Evolutionary conservation across 495 filamentous ascomycete species (phyloP).

Genomic region (Penicillium samsonianum): DNA sequence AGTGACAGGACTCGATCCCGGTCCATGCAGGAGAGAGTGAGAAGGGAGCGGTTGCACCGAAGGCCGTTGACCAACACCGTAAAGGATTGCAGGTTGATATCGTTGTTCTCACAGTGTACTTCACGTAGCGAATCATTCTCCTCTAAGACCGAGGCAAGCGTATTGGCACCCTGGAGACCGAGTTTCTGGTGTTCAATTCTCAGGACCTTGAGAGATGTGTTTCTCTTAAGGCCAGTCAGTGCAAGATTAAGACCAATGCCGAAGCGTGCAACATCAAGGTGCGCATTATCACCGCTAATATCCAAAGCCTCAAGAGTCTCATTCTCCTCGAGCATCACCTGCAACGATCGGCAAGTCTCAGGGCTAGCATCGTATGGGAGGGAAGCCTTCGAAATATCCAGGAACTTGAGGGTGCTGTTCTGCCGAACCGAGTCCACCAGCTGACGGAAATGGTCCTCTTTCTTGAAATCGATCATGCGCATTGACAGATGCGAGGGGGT

Average conservation of each 20-base stretch:
- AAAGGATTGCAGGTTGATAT: conserved; percentile 75
- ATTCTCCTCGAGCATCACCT: conserved; percentile 77
- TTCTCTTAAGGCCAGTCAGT: conserved; percentile 72
- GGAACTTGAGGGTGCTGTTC: conserved; percentile 70
- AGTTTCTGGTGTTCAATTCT: conserved; percentile 68
- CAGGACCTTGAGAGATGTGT: conserved; percentile 72
- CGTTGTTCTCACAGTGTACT: conserved; percentile 76
- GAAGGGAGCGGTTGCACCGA: conserved; percentile 63
- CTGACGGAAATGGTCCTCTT: conserved; percentile 72
- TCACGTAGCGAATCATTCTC: conserved; percentile 65
- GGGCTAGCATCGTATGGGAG: conserved; percentile 75
- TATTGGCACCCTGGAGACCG: conserved; percentile 72
- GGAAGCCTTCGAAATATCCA: conserved; percentile 89
- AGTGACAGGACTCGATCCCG: conserved; percentile 62
- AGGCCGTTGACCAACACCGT: conserved; percentile 74
- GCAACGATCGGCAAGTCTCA: conserved; percentile 72
- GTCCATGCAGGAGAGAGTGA: conserved; percentile 67
- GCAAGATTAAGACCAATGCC: conserved; percentile 80
- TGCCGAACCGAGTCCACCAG: conserved; percentile 69
- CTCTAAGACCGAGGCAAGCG: conserved; percentile 73
- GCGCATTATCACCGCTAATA: conserved; percentile 85
- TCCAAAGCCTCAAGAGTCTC: conserved; percentile 74
- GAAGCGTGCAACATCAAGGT: conserved; percentile 81
- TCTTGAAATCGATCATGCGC: conserved; percentile 81
- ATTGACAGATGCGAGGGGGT: conserved; percentile 76